These are phyloP conservation scores for Agastache rugosa DNA, from an alignment of 257 asterid genomes.

Conservation along the genomic window DNA sequence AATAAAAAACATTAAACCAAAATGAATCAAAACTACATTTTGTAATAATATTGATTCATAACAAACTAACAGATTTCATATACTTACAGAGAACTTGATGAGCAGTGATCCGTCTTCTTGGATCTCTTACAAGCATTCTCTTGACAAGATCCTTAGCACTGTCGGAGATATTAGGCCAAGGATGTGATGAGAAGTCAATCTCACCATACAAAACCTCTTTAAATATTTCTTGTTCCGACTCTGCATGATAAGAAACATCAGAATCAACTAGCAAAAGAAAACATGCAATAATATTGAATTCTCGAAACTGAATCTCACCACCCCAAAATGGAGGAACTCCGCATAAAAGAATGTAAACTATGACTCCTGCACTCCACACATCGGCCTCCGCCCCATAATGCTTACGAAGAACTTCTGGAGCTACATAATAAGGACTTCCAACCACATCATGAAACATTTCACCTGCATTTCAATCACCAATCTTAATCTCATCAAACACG, in stretches of 20 bases:
- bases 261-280: neutral
- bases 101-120: conserved; percentile 57
- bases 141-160: conserved; percentile 70
- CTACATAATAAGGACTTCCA: conserved; percentile 73
- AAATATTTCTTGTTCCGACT: conserved; percentile 67
- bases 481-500: neutral
- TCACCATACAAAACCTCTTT: conserved; percentile 64
- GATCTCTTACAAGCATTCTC: conserved; percentile 69
- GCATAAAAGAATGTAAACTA: conserved; percentile 59
- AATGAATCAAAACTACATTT: neutral
- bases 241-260: conserved; percentile 37
- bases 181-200: conserved; percentile 65
- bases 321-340: conserved; percentile 82
- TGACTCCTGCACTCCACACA: conserved; percentile 76
- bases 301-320: conserved; percentile 43
- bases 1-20: neutral
- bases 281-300: no score
- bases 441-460: conserved; percentile 61
- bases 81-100: conserved; percentile 75
- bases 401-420: conserved; percentile 69
- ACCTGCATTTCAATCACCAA: conserved; percentile 40
- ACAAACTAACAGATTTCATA: neutral
- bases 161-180: conserved; percentile 73
- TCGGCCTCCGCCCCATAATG: conserved; percentile 64
- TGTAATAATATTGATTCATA: neutral